Conservation (phyloP, 371 early-diverging fungal genomes). For the Apophysomyces trapeziformis region DNA sequence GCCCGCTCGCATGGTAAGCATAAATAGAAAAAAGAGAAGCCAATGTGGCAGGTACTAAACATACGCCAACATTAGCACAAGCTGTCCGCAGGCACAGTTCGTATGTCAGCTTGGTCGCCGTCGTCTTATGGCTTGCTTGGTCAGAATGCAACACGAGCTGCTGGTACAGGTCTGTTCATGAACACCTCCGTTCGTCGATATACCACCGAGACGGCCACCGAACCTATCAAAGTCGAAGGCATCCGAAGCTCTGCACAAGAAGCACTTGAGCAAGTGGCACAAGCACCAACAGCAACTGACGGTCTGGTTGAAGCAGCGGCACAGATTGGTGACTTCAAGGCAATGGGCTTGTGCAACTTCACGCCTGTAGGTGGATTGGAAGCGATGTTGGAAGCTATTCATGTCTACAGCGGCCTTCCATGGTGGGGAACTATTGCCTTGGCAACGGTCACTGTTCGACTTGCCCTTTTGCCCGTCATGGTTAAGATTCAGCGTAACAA, state of each 20-base stretch:
- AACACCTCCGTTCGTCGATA: background rate
- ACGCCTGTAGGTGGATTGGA: slow-evolving; percentile 84
- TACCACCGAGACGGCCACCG: background rate
- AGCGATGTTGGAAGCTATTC: slow-evolving; percentile 75
- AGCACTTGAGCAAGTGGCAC: slow-evolving; percentile 26
- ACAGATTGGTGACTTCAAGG: slow-evolving; percentile 81
- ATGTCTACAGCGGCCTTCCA: slow-evolving; percentile 85
- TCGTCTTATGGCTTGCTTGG: background rate
- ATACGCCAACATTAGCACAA: background rate
- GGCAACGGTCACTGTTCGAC: slow-evolving; percentile 75
- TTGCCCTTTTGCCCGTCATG: slow-evolving; percentile 75
- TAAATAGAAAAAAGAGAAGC: background rate
- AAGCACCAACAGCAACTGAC: slow-evolving; percentile 48
- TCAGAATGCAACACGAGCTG: background rate
- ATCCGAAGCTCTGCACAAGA: slow-evolving; percentile 20
- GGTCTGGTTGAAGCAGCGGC: slow-evolving; percentile 52
- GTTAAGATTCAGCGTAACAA: slow-evolving; percentile 78
- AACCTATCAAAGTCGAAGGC: slow-evolving; percentile 1
- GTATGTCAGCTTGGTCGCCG: background rate
- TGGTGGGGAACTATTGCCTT: slow-evolving; percentile 92
- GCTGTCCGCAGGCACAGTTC: background rate
- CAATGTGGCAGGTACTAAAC: background rate
- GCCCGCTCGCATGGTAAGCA: slow-evolving; percentile 1
- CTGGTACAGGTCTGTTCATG: slow-evolving; percentile 3
- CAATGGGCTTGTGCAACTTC: slow-evolving; percentile 75